Conservation (phyloP, 768 basidiomycete genomes). For the Mycena indigotica region DNA sequence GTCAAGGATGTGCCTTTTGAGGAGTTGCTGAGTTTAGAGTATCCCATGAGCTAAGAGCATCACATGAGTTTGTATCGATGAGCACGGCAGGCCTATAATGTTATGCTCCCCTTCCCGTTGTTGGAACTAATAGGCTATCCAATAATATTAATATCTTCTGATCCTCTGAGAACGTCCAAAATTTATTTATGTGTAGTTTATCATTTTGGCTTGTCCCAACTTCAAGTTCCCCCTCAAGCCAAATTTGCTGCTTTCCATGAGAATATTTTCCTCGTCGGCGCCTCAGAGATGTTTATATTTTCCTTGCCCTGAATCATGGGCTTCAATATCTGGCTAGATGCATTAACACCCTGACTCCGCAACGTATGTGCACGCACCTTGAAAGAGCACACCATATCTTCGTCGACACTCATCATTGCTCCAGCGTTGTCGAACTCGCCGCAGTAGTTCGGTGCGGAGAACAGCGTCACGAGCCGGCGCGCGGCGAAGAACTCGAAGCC, state of each 20-base stretch:
- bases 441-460: slow-evolving; percentile 76
- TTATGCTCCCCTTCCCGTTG: too few species aligned
- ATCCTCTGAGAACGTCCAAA: too few species aligned
- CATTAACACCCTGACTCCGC: neutral
- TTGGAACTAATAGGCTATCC: too few species aligned
- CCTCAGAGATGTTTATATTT: neutral
- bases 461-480: slow-evolving; percentile 76
- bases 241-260: neutral
- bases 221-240: too few species aligned
- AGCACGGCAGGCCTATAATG: too few species aligned
- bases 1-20: too few species aligned
- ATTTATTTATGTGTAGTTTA: too few species aligned
- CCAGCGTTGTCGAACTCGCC: slow-evolving; percentile 85
- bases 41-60: too few species aligned
- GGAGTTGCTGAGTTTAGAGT: too few species aligned
- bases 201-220: too few species aligned
- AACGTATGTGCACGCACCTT: slow-evolving; percentile 45
- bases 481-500: slow-evolving; percentile 88
- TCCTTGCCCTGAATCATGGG: neutral
- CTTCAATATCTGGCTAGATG: neutral
- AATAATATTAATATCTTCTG: too few species aligned
- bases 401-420: slow-evolving; percentile 87
- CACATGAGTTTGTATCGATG: too few species aligned
- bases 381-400: slow-evolving; percentile 81
- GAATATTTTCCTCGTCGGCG: neutral